Conservation (phyloP, 257 asterid genomes). For the Coffea canephora region DNA sequence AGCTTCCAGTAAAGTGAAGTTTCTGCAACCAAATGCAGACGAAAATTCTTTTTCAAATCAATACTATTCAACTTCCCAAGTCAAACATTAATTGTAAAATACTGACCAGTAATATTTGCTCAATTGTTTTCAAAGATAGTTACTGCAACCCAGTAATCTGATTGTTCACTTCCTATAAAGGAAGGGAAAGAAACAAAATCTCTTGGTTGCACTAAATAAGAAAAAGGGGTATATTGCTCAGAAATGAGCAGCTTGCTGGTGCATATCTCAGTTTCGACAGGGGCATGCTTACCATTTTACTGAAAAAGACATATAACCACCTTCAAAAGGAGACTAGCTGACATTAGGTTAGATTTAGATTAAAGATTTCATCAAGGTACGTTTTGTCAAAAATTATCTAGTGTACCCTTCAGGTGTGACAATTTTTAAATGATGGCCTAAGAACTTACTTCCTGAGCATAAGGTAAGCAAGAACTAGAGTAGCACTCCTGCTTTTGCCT, state of each 20-base stretch:
- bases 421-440: not conserved
- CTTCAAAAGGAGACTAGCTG: not conserved
- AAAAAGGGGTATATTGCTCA: not conserved
- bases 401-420: not conserved
- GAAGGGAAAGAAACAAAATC: not conserved
- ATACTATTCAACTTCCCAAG: not conserved
- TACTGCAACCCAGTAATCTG: not conserved
- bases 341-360: not conserved
- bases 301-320: not conserved
- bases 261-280: not conserved
- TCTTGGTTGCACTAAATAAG: not conserved
- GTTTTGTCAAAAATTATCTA: not conserved
- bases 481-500: slow-evolving; percentile 97
- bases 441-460: slow-evolving; percentile 82
- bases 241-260: not conserved
- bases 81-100: no score
- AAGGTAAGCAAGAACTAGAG: slow-evolving; percentile 80
- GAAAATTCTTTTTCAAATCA: not conserved
- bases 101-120: not conserved
- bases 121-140: not conserved
- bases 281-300: not conserved
- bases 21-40: slow-evolving; percentile 42
- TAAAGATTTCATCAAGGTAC: not conserved
- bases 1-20: slow-evolving; percentile 64
- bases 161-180: not conserved